These are phyloP conservation scores for Tuber magnatum DNA, from an alignment of 495 filamentous ascomycete species.

Conservation along the genomic window DNA sequence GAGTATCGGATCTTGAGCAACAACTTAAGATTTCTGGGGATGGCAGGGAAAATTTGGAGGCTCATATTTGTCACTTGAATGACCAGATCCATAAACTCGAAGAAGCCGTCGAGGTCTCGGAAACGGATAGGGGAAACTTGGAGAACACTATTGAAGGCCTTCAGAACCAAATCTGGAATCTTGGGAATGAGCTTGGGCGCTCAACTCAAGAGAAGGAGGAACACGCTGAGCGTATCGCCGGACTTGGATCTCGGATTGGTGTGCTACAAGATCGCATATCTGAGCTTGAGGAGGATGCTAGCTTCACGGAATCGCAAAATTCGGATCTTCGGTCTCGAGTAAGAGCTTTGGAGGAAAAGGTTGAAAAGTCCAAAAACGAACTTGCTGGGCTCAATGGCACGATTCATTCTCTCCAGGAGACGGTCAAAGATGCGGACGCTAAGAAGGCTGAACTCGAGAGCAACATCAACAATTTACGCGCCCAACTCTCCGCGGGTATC, in stretches of 20 bases:
- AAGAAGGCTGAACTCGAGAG: conserved; percentile 18
- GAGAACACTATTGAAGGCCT: conserved; percentile 16
- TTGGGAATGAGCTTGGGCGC: conserved; percentile 9
- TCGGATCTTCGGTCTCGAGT: neutral
- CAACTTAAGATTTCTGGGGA: conserved; percentile 13
- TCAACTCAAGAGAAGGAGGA: neutral
- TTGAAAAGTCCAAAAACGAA: neutral
- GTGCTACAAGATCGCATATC: neutral
- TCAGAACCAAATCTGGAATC: conserved; percentile 10
- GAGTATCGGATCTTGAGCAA: conserved; percentile 23
- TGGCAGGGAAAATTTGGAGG: conserved; percentile 18
- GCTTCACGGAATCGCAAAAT: neutral
- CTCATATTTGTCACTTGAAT: conserved; percentile 11
- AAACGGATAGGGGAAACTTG: conserved; percentile 17
- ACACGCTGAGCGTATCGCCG: neutral
- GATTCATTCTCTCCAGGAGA: neutral
- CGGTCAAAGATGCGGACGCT: neutral
- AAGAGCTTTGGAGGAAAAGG: neutral
- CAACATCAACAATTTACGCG: conserved; percentile 10
- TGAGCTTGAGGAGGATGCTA: neutral
- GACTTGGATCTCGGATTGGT: neutral
- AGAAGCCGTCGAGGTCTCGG: conserved; percentile 12
- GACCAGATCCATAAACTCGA: conserved; percentile 19
- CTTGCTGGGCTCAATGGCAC: neutral
- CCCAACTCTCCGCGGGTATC: neutral